Evolutionary conservation across 768 basidiomycete species (phyloP).

Genomic region (Mrakia hoshinonis): DNA sequence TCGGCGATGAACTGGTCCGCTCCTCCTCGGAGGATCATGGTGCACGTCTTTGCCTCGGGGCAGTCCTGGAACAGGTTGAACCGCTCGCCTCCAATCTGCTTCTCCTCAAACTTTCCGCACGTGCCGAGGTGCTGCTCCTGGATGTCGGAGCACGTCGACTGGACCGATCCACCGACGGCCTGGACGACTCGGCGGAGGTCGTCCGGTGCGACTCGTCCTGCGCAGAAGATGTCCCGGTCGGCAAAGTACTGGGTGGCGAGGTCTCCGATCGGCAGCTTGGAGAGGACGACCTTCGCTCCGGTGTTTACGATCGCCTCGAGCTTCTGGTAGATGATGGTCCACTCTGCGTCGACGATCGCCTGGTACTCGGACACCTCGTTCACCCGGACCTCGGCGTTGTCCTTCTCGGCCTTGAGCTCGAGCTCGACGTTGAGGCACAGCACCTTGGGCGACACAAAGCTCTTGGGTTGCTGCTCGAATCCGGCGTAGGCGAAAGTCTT

Average conservation of each 20-base stretch:
- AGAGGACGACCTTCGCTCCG: conserved; percentile 93
- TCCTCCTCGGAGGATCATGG: conserved; percentile 83
- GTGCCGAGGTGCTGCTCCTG: conserved; percentile 78
- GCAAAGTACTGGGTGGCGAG: conserved; percentile 99
- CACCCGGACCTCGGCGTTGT: conserved; percentile 96
- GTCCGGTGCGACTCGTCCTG: conserved; percentile 80
- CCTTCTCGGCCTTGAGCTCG: conserved; percentile 97
- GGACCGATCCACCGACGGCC: conserved; percentile 87
- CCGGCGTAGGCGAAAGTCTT: conserved; percentile 99
- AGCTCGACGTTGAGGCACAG: conserved; percentile 94
- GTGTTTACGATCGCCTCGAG: conserved; percentile 90
- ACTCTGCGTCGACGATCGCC: conserved; percentile 97
- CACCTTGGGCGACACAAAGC: conserved; percentile 77
- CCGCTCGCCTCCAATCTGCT: conserved; percentile 90
- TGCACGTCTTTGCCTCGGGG: conserved; percentile 89
- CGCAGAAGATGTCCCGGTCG: conserved; percentile 97
- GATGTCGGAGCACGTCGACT: conserved; percentile 93
- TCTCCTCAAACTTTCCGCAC: conserved; percentile 88
- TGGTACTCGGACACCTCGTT: conserved; percentile 97
- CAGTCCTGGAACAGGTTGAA: conserved; percentile 94
- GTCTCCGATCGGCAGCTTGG: conserved; percentile 96
- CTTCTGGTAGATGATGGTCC: conserved; percentile 98
- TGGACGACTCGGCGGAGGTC: conserved; percentile 91
- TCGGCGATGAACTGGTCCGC: conserved; percentile 99
- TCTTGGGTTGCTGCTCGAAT: conserved; percentile 96